phyloP scores from a whole-genome alignment of 768 basidiomycete genomes.

The Collybia mongolica region DNA sequence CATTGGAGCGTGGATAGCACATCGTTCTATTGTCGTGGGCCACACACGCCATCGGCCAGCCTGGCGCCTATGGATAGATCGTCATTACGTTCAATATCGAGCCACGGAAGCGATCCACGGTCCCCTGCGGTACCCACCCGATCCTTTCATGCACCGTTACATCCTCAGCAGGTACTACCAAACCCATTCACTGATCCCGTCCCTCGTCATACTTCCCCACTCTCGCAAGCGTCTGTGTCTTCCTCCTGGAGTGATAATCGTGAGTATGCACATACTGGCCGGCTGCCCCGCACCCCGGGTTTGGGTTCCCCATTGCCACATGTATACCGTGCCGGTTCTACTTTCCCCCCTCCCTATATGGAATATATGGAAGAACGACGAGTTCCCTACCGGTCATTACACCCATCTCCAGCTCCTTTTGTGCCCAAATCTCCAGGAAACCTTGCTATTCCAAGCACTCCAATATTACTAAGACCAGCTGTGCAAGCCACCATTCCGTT shows the following conservation, averaged over 20 bases:
- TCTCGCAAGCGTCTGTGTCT: conserved; percentile 3
- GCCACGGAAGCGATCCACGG: background rate
- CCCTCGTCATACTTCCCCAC: conserved; percentile 13
- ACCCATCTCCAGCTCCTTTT: background rate
- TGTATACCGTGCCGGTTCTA: background rate
- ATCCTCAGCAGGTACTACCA: conserved; percentile 6
- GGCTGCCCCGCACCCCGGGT: no score
- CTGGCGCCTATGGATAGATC: no score
- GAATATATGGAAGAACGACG: background rate
- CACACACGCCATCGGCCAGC: background rate
- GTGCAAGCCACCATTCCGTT: conserved; percentile 4
- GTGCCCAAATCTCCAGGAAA: background rate
- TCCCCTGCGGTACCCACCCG: background rate
- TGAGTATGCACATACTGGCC: background rate
- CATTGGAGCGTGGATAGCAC: background rate
- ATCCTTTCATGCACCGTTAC: background rate
- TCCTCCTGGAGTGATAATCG: conserved; percentile 5
- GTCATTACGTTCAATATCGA: background rate
- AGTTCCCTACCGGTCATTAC: background rate
- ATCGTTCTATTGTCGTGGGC: conserved; percentile 1
- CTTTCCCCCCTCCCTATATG: background rate
- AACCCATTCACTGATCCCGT: conserved; percentile 19
- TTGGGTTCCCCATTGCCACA: no score
- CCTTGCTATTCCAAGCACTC: conserved; percentile 7
- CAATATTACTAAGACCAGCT: conserved; percentile 5